Conservation (phyloP, 2,329 filamentous ascomycete species). For the Nemania abortiva region DNA sequence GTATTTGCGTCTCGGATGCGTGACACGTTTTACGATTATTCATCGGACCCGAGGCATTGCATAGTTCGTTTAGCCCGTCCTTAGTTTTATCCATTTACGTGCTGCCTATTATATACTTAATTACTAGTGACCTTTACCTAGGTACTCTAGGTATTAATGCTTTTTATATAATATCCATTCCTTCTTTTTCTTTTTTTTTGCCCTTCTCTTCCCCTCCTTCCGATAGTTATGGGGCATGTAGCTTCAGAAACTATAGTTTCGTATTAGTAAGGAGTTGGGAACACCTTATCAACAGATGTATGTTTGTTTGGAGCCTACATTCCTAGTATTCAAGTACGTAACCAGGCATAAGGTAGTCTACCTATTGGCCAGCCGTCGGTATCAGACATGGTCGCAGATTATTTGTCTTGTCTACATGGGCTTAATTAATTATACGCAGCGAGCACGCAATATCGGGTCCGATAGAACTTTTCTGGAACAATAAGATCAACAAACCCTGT, state of each 20-base stretch:
- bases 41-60: not conserved
- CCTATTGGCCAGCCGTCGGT: not conserved
- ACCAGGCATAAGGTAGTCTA: no score
- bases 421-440: not conserved
- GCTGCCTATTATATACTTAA: not conserved
- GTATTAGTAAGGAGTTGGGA: no score
- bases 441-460: conserved; percentile 19
- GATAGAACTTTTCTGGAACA: conserved; percentile 37
- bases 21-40: conserved; percentile 14
- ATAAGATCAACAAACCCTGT: conserved; percentile 26
- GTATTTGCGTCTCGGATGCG: conserved; percentile 9
- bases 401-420: conserved; percentile 9
- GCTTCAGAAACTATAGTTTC: no score
- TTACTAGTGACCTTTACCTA: no score
- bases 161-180: not conserved
- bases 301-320: not conserved
- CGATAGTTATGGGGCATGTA: not conserved
- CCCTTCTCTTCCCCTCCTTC: no score
- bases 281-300: not conserved
- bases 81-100: not conserved
- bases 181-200: not conserved
- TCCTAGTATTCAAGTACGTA: no score
- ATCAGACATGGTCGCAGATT: not conserved
- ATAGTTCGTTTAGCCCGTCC: not conserved
- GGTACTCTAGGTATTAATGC: not conserved